A percentile compares a stretch with the other conserved stretches of the same genome.
phyloP scores from a whole-genome alignment of 129 eudicot species.

The Arctium lappa region DNA sequence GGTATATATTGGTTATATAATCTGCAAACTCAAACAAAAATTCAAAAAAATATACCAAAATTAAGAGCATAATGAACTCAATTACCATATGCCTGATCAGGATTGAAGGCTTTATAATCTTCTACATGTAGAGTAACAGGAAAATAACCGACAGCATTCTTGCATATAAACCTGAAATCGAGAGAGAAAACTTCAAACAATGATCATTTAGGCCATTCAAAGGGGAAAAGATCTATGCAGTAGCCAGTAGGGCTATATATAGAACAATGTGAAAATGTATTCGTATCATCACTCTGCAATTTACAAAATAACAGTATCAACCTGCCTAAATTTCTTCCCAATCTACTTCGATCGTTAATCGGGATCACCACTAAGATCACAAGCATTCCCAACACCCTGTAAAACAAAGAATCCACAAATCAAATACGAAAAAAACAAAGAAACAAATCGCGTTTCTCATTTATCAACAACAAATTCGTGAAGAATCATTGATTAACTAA shows the following conservation, averaged over 20 bases:
- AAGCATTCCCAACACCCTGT: slow-evolving; percentile 68
- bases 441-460: background rate
- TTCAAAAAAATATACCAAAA: background rate
- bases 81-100: slow-evolving; percentile 84
- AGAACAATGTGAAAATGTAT: background rate
- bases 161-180: slow-evolving; percentile 74
- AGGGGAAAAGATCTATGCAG: background rate
- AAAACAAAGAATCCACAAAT: background rate
- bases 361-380: slow-evolving; percentile 67
- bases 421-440: background rate
- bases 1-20: background rate
- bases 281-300: background rate
- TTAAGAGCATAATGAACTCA: slow-evolving; percentile 1
- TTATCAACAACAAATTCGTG: background rate
- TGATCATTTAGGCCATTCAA: background rate
- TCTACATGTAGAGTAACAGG: slow-evolving; percentile 77
- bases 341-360: slow-evolving; percentile 59
- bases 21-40: background rate
- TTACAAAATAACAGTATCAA: background rate
- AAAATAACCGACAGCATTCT: slow-evolving; percentile 83
- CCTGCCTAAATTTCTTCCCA: slow-evolving; percentile 76
- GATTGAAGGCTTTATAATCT: slow-evolving; percentile 82
- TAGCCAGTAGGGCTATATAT: background rate
- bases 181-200: slow-evolving; percentile 1
- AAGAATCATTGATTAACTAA: background rate